Conservation (phyloP, 1,284 basidiomycete genomes). For the Uromyces viciae-fabae region DNA sequence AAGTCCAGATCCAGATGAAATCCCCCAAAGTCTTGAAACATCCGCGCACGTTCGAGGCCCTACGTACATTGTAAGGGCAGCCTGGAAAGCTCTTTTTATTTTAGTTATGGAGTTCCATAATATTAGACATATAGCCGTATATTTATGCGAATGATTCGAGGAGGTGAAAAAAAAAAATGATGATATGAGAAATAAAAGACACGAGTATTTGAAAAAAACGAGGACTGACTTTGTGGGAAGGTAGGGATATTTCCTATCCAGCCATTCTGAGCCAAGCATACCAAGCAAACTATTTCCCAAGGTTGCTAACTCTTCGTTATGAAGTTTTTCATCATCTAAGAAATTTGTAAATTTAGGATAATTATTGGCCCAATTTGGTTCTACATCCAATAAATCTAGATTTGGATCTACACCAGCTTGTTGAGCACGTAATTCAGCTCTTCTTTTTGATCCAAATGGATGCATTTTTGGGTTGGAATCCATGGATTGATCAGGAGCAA, state of each 20-base stretch:
- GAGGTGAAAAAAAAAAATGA: not conserved
- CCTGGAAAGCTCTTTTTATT: conserved; percentile 82
- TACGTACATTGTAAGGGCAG: conserved; percentile 83
- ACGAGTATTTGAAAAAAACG: not conserved
- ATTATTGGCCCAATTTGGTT: conserved; percentile 24
- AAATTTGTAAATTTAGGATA: conserved; percentile 43
- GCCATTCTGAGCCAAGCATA: conserved; percentile 79
- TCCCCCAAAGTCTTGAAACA: conserved; percentile 63
- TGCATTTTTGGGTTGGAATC: conserved; percentile 7
- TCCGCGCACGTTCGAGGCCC: conserved; percentile 76
- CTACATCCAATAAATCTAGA: conserved; percentile 9
- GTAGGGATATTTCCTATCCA: conserved; percentile 79
- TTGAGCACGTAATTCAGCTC: conserved; percentile 13
- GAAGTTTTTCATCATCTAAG: conserved; percentile 47
- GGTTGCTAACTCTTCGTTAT: conserved; percentile 75
- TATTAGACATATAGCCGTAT: too few species aligned
- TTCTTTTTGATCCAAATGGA: conserved; percentile 18
- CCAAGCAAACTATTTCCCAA: conserved; percentile 88
- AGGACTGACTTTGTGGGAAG: conserved; percentile 64
- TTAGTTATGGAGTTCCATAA: too few species aligned
- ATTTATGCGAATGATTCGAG: too few species aligned
- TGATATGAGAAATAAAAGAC: not conserved
- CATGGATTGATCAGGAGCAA: conserved; percentile 44
- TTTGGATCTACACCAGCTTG: conserved; percentile 27
- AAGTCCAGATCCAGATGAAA: conserved; percentile 53